Percentiles rank a stretch among this genome's conserved stretches.
phyloP scores from a whole-genome alignment of 1,284 basidiomycete genomes.

The Meripilus lineatus region DNA sequence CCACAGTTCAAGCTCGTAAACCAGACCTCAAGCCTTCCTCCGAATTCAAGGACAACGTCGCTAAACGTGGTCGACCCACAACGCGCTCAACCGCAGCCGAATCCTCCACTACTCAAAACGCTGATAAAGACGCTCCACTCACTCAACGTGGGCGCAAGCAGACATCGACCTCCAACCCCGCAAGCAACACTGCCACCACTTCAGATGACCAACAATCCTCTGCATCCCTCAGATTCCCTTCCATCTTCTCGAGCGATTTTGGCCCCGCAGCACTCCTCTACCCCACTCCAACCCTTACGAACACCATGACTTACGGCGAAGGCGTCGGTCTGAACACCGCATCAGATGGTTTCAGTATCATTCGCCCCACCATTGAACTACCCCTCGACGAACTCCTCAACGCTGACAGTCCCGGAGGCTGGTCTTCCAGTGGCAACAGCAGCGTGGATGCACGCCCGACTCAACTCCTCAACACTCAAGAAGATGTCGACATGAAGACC shows the following conservation, averaged over 20 bases:
- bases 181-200: conserved; percentile 8
- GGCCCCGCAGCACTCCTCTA: conserved; percentile 72
- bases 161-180: conserved; percentile 12
- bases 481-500: conserved; percentile 30
- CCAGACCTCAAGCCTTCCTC: conserved; percentile 64
- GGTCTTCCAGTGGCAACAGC: conserved; percentile 23
- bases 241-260: conserved; percentile 68
- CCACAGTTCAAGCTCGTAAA: conserved; percentile 47
- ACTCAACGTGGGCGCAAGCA: conserved; percentile 36
- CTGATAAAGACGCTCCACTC: conserved; percentile 31
- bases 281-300: conserved; percentile 58
- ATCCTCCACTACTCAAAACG: conserved; percentile 23
- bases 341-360: conserved; percentile 54
- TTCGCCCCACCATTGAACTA: conserved; percentile 75
- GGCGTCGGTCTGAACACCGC: conserved; percentile 32
- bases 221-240: conserved; percentile 53
- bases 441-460: conserved; percentile 10
- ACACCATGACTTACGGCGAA: conserved; percentile 69
- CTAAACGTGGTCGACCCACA: conserved; percentile 34
- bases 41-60: conserved; percentile 52
- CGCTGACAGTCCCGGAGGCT: conserved; percentile 32
- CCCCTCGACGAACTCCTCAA: conserved; percentile 72
- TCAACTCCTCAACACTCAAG: conserved; percentile 18
- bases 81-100: conserved; percentile 29
- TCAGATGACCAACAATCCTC: conserved; percentile 21